Conservation (phyloP, 208 protist species). For the Crithidia brevicula region DNA sequence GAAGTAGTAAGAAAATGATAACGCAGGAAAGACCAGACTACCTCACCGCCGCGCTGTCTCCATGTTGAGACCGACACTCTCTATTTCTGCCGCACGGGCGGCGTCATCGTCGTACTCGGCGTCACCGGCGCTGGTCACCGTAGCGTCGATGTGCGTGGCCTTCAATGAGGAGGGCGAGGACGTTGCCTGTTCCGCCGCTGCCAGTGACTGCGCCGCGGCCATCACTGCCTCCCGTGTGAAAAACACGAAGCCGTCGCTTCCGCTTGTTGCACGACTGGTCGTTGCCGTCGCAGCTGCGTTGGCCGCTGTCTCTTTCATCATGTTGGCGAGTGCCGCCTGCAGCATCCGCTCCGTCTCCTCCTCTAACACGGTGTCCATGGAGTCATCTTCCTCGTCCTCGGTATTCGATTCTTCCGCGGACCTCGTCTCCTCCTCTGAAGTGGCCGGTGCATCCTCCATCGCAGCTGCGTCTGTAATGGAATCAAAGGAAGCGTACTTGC, state of each 20-base stretch:
- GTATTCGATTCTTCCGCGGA: not conserved
- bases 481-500: no score
- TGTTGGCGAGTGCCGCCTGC: slow-evolving; percentile 16
- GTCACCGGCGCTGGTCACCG: not conserved
- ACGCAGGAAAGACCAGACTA: not conserved
- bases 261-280: not conserved
- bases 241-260: slow-evolving; percentile 13
- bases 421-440: not conserved
- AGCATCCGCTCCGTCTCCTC: slow-evolving; percentile 31
- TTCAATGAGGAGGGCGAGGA: no score
- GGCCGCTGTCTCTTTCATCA: slow-evolving; percentile 1
- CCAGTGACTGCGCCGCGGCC: slow-evolving; percentile 8
- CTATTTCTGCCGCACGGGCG: slow-evolving; percentile 18
- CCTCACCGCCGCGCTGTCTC: slow-evolving; percentile 1
- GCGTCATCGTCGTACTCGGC: slow-evolving; percentile 27
- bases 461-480: no score
- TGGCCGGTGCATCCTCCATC: no score
- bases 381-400: slow-evolving; percentile 16
- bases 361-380: slow-evolving; percentile 26
- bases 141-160: no score
- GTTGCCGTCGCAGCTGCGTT: not conserved
- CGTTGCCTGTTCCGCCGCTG: slow-evolving; percentile 16
- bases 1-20: not conserved
- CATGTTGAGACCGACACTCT: slow-evolving; percentile 27
- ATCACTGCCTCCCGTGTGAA: slow-evolving; percentile 20